These are phyloP conservation scores for Setaria italica DNA, from an alignment of 202 grass and related monocot genomes.

Conservation along the genomic window DNA sequence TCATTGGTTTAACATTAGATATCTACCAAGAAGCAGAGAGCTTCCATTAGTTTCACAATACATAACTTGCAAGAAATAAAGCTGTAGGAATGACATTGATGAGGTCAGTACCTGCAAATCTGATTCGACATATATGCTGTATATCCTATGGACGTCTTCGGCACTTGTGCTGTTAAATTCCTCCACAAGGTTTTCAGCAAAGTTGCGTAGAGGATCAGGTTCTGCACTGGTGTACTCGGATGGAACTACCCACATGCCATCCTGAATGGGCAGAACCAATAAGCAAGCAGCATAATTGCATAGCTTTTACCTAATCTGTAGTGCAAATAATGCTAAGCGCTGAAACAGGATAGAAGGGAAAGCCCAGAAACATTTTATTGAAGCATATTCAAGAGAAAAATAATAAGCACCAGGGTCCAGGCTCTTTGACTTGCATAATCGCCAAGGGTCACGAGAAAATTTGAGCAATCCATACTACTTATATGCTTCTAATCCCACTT, in stretches of 20 bases:
- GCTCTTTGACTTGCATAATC: slow-evolving; percentile 17
- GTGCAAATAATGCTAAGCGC: background rate
- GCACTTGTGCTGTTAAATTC: slow-evolving; percentile 83
- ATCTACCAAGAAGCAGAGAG: background rate
- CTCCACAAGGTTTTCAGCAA: slow-evolving; percentile 87
- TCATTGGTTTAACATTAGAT: background rate
- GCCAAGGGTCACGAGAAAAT: background rate
- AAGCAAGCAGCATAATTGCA: background rate
- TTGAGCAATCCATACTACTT: background rate
- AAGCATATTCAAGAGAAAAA: background rate
- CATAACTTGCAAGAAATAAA: slow-evolving; percentile 36
- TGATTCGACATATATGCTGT: slow-evolving; percentile 79
- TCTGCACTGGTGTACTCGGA: slow-evolving; percentile 77
- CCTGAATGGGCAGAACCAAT: slow-evolving; percentile 53
- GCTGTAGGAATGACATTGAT: slow-evolving; percentile 13
- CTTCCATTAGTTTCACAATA: background rate
- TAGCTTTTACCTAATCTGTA: background rate
- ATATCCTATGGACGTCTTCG: slow-evolving; percentile 84
- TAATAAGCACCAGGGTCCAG: background rate
- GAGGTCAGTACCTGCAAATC: slow-evolving; percentile 74
- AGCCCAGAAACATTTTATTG: background rate
- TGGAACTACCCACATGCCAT: slow-evolving; percentile 73
- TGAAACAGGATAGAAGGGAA: background rate
- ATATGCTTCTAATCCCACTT: background rate
- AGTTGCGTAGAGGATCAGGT: slow-evolving; percentile 89